These are phyloP conservation scores for Delitschia confertaspora DNA, from an alignment of 495 filamentous ascomycete species.

Conservation along the genomic window DNA sequence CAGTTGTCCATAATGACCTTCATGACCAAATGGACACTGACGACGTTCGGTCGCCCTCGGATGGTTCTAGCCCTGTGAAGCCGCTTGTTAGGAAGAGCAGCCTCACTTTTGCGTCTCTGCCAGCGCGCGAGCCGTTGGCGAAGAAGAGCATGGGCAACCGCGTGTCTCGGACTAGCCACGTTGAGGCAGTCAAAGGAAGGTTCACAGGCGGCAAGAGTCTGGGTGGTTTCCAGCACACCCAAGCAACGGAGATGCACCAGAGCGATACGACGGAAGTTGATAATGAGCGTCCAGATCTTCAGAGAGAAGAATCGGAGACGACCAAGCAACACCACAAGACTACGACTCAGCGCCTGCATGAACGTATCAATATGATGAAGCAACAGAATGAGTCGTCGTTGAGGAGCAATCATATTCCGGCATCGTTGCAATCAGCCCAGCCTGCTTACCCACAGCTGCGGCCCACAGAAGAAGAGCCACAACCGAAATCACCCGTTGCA, in stretches of 20 bases:
- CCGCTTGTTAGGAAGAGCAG: conserved; percentile 81
- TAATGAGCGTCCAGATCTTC: conserved; percentile 35
- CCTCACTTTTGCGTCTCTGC: conserved; percentile 82
- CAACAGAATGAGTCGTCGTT: conserved; percentile 60
- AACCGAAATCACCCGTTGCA: conserved; percentile 15
- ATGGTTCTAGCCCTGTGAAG: conserved; percentile 52
- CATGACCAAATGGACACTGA: conserved; percentile 44
- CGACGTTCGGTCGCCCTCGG: conserved; percentile 50
- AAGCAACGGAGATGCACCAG: conserved; percentile 42
- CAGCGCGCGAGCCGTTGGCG: conserved; percentile 76
- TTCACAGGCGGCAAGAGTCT: conserved; percentile 51
- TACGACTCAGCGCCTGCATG: conserved; percentile 81
- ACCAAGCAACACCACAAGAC: conserved; percentile 69
- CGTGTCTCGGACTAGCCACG: conserved; percentile 66
- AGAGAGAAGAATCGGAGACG: conserved; percentile 36
- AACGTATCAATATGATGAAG: conserved; percentile 87
- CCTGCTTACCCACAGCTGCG: conserved; percentile 51
- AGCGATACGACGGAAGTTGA: conserved; percentile 52
- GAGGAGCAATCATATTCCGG: conserved; percentile 4
- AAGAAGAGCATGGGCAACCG: conserved; percentile 71
- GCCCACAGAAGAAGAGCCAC: conserved; percentile 30
- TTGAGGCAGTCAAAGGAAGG: conserved; percentile 60
- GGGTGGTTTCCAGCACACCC: conserved; percentile 39
- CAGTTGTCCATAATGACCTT: conserved; percentile 20
- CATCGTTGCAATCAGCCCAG: conserved; percentile 31